Base-by-base conservation (phyloP, 192 early-diverging fungal genomes). In the Phycomyces nitens region DNA sequence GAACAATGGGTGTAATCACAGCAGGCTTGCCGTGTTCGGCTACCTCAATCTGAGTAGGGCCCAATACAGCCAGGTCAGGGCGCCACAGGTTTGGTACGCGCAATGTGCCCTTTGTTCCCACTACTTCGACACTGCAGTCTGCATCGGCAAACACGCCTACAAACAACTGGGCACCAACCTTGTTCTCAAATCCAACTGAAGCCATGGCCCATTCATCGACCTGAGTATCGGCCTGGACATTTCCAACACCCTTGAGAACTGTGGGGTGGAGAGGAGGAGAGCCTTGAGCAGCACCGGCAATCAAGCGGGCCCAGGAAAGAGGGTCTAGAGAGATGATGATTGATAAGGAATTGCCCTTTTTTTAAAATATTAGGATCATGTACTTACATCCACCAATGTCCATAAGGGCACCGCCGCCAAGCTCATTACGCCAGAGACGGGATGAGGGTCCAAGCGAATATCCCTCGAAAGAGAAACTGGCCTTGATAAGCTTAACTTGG, bases 351-450 rank as follows among this genome's bases (percentile, higher is more conserved):
- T n/a, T n/a, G n/a, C n/a, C n/a, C n/a, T n/a, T n/a, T n/a, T 22
- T 24, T 0, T 20, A 50, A 23, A 26, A 57, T 50, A n/a, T 39
- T 49, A 50, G 21, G 2, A 8, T 2, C 34, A 56, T 24, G 4
- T 53, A 58, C 71, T 64, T 64, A 73, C 72, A 74, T 49, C 72
- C 72, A 27, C 72, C 72, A 52, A 74, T 74, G 41, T 74, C 72
- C 38, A 74, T 23, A 39, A 74, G 26, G 5, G 67, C 68, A 0
- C 72, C 72, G 44, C 72, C 72, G 7, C 72, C 72, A 11, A 74
- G 39, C 27, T 65, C 68, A 60, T 74, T 68, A 44, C 66, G 58
- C 63, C 68, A 74, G 0, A 74, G 51, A 16, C 72, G 39, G 6
- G 70, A 72, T 6, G 53, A 18, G 2, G 49, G 58, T 3, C 62